Evolutionary conservation across 495 filamentous ascomycete species (phyloP), one percentile per base, ranked within the genome.

Genomic region (Apodospora peruviana): DNA sequence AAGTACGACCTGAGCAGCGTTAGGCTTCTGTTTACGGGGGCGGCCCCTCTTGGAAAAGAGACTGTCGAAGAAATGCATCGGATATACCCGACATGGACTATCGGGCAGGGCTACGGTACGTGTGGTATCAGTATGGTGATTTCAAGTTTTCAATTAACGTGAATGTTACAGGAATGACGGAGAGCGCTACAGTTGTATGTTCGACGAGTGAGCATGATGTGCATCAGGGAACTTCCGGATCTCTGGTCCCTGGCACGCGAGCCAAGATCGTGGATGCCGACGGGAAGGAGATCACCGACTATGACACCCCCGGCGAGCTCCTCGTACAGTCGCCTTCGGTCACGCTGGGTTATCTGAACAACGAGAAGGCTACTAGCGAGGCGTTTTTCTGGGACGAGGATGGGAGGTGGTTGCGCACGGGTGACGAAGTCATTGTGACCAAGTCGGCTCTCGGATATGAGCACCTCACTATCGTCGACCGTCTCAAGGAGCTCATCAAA

Each of bases 401-500:
- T 41, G 76, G 76, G 2, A 64, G 73, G n/a, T 96, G 86, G 83
- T 82, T 95, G 76, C 77, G 77, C 18, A 96, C 90, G 1, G 90
- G 90, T 19, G 90, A 96, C 57, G 88, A 94, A 59, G 90, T 84
- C 0, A 74, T 90, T 10, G 68, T 95, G 19, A 72, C 76, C 14
- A 75, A 79, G 61, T 65, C 78, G 14, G 78, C 84, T 0, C 66
- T 71, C 5, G 85, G 84, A 8, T 67, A 83, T 42, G 88, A 95
- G 63, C 90, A 96, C 59, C 53, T 94, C 27, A 83, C 84, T 53
- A 86, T 96, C 36, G 86, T 90, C 2, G 90, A 96, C 60, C 80
- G 90, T 2, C 84, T 96, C 58, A 96, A 96, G 73, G 90, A 96
- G 66, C 70, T 96, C 45, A 94, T 96, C 70, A 96, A 96, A 67